phyloP scores from a whole-genome alignment of 2,329 filamentous ascomycete species.

The Fusarium udum region DNA sequence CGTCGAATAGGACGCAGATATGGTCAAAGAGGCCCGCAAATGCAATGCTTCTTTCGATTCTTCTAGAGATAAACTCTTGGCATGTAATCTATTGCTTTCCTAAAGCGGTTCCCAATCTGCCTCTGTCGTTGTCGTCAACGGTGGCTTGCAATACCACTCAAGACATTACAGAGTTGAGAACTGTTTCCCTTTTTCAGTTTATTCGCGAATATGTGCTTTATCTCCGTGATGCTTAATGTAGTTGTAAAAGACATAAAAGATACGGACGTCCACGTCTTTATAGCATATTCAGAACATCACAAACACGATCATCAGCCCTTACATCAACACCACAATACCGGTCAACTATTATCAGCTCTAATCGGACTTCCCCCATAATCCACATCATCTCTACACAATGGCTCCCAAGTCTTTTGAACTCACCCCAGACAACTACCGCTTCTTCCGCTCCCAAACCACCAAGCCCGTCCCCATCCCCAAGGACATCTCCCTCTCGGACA shows the following conservation, averaged over 20 bases:
- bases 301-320: background rate
- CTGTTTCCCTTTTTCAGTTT: constrained; percentile 30
- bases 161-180: background rate
- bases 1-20: background rate
- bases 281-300: background rate
- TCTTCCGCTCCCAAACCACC: constrained; percentile 43
- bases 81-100: background rate
- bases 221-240: fast-evolving
- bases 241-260: constrained; percentile 13
- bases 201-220: background rate
- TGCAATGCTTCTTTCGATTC: background rate
- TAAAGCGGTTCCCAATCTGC: background rate
- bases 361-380: background rate
- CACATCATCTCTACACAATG: constrained; percentile 13
- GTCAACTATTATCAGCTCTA: background rate
- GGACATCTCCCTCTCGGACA: constrained; percentile 43
- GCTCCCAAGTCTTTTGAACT: constrained; percentile 39
- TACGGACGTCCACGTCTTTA: background rate
- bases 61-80: background rate
- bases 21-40: background rate
- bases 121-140: background rate
- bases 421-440: constrained; percentile 22
- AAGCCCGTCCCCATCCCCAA: constrained; percentile 35
- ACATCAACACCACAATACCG: background rate
- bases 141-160: no score